Base-by-base conservation (phyloP, 2,329 filamentous ascomycete genomes). In the Bertia moriformis region DNA sequence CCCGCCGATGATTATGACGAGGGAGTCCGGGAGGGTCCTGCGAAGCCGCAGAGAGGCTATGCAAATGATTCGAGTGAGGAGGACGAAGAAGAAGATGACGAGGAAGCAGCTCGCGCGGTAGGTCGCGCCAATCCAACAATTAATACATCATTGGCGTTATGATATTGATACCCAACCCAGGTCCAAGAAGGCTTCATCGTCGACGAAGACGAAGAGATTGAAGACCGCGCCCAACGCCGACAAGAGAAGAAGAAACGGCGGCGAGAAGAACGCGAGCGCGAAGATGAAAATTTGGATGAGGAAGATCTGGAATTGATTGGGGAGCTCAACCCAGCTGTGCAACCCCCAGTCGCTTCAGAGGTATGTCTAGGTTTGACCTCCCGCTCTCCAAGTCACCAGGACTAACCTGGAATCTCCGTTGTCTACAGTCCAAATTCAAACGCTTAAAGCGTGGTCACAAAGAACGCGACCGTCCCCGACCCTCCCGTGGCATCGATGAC, bases 301-400 rank as follows among this genome's bases (percentile, higher is more conserved):
- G 91, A 98, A 57, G 91, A 98, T 67, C 62, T 98, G 42, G 91
- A 96, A 54, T 69, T 98, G 41, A 95, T 98, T 49, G 88, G 87
- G 39, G 83, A 93, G 55, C 78, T 79, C 46, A 76, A 79, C 46
- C 78, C 79, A 1, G 81, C 78, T 45, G 73, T 73, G 54, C 73
- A 82, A 50, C 73, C 75, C 15, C 77, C 78, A 49, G 65, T 76
- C 19, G 66, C 77, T 37, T 61, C 32, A 12, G 32, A 35, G 32
- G 32, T 35, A 35, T 12, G 32, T 18, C n/a, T 17, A 24, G 14
- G 32, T n/a, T n/a, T n/a, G n/a, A n/a, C n/a, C n/a, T n/a, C n/a
- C n/a, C n/a, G n/a, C n/a, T n/a, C n/a, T n/a, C n/a, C n/a, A n/a
- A n/a, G n/a, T n/a, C n/a, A n/a, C n/a, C n/a, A n/a, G n/a, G n/a